Evolutionary conservation across 2,329 filamentous ascomycete genomes (phyloP), one percentile per base, ranked within the genome.

Genomic region (Pseudogymnoascus sp.): DNA sequence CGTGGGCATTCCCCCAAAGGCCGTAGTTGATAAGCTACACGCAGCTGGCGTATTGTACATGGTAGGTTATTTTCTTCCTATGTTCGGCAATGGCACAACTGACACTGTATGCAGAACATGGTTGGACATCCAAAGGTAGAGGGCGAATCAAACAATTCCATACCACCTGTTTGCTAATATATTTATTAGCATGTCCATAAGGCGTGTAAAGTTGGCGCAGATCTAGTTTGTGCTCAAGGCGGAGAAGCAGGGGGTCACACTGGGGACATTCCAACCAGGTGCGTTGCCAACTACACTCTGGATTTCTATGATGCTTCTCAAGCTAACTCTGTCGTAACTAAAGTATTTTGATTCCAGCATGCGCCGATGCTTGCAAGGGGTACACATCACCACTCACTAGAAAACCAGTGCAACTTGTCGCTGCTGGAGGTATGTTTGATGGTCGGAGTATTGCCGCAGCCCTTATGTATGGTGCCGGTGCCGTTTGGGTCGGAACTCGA

Each of bases 141-240:
- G 21, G 1, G 44, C 21, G 7, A 50, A 50, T 50, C 44, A 29
- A 50, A 2, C 13, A 0, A 13, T 50, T 4, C 13, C 13, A 50
- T 50, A 26, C n/a, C 44, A 50, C 44, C 13, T 26, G 13, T 50
- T 50, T 50, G 13, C 44, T 50, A 26, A 50, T 50, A 2, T 7
- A 50, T 29, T 3, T 26, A 50, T 50, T 97, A 99, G 87, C 95
- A 99, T 80, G 93, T 96, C 68, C 84, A 91, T 79, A 99, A 97
- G 84, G 95, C 91, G 78, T 83, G 97, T 67, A 91, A 93, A 61
- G 84, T 93, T 65, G 95, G 93, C 69, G 91, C 88, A 70, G 95
- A 99, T 78, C 89, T 99, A 72, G 97, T 99, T 80, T 97, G 93
- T 81, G 95, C 95, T 62, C 95, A 99, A 81, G 95, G 95, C 75